phyloP scores from a whole-genome alignment of 228 moss, liverwort and hornwort genomes.

The Sphagnum fallax region DNA sequence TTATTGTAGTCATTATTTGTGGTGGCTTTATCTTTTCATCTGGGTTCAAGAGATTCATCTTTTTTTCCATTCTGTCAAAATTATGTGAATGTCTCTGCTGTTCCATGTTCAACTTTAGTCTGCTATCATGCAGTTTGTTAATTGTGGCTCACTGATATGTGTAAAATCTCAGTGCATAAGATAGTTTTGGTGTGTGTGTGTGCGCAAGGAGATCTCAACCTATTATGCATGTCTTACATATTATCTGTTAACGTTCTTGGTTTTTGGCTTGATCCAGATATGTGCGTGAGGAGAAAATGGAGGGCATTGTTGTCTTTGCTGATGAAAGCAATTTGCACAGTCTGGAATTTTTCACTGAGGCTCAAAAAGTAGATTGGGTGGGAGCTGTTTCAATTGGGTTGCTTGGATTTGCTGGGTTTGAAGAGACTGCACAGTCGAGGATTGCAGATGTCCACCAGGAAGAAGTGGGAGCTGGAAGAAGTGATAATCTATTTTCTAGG shows the following conservation, averaged over 20 bases:
- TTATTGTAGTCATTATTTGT: too few species aligned
- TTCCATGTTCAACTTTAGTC: too few species aligned
- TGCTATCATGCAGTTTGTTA: too few species aligned
- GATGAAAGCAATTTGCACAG: slow-evolving; percentile 89
- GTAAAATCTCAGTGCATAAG: too few species aligned
- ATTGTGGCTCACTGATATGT: too few species aligned
- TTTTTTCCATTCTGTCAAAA: too few species aligned
- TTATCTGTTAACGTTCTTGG: not conserved
- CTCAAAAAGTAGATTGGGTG: slow-evolving; percentile 80
- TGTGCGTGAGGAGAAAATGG: slow-evolving; percentile 61
- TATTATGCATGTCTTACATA: too few species aligned
- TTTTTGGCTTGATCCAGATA: slow-evolving; percentile 38
- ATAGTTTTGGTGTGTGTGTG: not conserved
- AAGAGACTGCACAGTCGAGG: slow-evolving; percentile 20
- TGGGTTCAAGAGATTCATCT: too few species aligned
- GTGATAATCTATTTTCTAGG: slow-evolving; percentile 13
- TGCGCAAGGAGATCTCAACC: not conserved
- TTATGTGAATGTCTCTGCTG: too few species aligned
- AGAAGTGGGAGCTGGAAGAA: slow-evolving; percentile 5
- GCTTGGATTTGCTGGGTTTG: slow-evolving; percentile 41
- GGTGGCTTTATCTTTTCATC: too few species aligned
- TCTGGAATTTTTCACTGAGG: slow-evolving; percentile 64
- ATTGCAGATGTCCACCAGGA: slow-evolving; percentile 9
- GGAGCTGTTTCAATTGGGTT: slow-evolving; percentile 78
- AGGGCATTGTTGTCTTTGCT: slow-evolving; percentile 77